A percentile compares a stretch with the other conserved stretches of the same genome.
Conservation (phyloP, 768 basidiomycete species). For the Boletus pseudo-olivaceus region DNA sequence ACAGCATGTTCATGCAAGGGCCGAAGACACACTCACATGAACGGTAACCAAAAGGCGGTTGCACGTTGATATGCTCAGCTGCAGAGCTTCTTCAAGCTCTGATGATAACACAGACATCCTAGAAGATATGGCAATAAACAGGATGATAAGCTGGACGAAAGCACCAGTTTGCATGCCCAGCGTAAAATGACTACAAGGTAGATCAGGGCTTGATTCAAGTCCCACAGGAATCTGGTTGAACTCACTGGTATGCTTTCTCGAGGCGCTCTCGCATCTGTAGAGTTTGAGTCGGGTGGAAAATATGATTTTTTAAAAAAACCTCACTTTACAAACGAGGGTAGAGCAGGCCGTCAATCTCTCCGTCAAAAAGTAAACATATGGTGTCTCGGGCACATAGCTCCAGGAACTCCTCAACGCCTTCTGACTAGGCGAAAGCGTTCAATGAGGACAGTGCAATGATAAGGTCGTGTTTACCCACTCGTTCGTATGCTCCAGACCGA, state of each 20-base stretch:
- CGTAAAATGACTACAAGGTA: constrained; percentile 48
- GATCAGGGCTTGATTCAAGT: not conserved
- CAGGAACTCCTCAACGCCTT: constrained; percentile 59
- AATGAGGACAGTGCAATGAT: not conserved
- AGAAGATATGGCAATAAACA: constrained; percentile 58
- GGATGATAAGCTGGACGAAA: constrained; percentile 65
- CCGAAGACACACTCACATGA: constrained; percentile 27
- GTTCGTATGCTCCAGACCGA: constrained; percentile 24
- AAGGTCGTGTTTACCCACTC: constrained; percentile 16
- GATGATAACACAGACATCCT: constrained; percentile 46
- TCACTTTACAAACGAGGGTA: constrained; percentile 47
- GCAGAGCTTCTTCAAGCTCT: constrained; percentile 42
- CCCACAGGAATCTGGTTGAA: not conserved
- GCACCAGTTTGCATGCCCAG: constrained; percentile 69
- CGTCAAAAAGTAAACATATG: constrained; percentile 32
- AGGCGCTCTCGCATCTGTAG: constrained; percentile 46
- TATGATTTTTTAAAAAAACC: not conserved
- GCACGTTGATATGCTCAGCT: constrained; percentile 26
- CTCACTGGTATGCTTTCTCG: constrained; percentile 54
- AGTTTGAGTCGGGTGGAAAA: not conserved
- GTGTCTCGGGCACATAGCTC: constrained; percentile 52
- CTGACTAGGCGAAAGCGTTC: constrained; percentile 34
- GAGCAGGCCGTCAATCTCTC: constrained; percentile 36
- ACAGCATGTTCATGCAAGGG: not conserved
- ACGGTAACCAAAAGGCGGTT: constrained; percentile 28